Evolutionary conservation across 306 rosid genomes (phyloP).

Genomic region (Cicer cuneatum): DNA sequence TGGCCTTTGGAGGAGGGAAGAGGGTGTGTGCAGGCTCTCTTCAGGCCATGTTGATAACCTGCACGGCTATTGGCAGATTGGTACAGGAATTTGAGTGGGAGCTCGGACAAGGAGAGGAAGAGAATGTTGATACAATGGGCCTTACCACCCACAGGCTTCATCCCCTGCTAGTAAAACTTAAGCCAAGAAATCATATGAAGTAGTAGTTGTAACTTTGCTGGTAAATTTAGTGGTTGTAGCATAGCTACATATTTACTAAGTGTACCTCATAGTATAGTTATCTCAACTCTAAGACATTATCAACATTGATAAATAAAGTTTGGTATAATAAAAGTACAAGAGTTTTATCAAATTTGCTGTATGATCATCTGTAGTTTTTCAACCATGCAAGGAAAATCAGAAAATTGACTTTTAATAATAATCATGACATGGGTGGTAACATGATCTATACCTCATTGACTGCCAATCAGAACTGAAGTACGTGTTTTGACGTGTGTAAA

Average conservation of each 20-base stretch:
- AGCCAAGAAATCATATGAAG: constrained; percentile 51
- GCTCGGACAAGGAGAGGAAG: constrained; percentile 73
- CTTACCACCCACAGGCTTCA: constrained; percentile 82
- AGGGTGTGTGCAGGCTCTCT: constrained; percentile 89
- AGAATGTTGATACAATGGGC: constrained; percentile 73
- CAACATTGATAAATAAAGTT: neutral
- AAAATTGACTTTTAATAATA: neutral
- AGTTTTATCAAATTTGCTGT: neutral
- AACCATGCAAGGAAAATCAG: neutral
- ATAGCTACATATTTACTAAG: constrained; percentile 17
- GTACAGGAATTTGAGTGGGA: constrained; percentile 83
- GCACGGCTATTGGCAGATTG: constrained; percentile 71
- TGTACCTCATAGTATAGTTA: neutral
- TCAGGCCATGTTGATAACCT: constrained; percentile 72
- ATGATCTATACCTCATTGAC: neutral
- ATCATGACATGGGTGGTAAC: neutral
- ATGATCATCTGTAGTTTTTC: neutral
- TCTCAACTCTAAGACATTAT: neutral
- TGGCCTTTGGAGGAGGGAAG: constrained; percentile 98
- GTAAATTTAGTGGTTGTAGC: neutral
- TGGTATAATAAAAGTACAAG: neutral
- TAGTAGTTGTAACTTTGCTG: neutral
- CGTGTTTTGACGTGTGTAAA: neutral
- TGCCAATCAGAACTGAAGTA: neutral
- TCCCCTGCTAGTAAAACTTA: constrained; percentile 65